Evolutionary conservation across 305 asterid species (phyloP).

Genomic region (Plantago lanceolata): DNA sequence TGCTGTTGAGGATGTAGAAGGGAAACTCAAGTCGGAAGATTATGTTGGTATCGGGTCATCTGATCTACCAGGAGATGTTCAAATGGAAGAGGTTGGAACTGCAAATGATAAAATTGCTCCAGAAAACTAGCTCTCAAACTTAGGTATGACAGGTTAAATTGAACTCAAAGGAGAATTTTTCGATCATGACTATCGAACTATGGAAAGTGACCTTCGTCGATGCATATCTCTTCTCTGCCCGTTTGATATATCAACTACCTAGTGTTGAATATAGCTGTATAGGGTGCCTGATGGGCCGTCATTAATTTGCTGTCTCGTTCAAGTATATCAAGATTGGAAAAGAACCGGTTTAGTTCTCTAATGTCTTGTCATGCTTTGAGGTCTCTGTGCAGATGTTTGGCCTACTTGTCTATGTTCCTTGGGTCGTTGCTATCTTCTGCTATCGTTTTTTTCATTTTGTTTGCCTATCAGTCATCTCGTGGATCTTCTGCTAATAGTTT

Average conservation of each 20-base stretch:
- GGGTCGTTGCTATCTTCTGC: background rate
- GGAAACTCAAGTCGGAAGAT: slow-evolving; percentile 5
- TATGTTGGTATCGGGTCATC: slow-evolving; percentile 6
- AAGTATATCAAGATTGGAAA: slow-evolving; percentile 7
- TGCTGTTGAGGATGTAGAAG: background rate
- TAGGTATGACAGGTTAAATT: slow-evolving; percentile 17
- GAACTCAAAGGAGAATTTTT: slow-evolving; percentile 10
- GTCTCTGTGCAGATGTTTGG: slow-evolving; percentile 14
- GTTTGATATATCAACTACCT: slow-evolving; percentile 11
- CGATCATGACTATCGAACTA: background rate
- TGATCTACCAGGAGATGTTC: slow-evolving; percentile 19
- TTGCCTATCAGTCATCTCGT: background rate
- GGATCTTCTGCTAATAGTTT: background rate
- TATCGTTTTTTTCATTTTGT: background rate
- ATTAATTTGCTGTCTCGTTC: slow-evolving; percentile 10
- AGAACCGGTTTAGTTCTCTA: slow-evolving; percentile 4
- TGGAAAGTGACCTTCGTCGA: slow-evolving; percentile 2
- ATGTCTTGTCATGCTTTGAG: slow-evolving; percentile 4
- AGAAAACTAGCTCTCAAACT: slow-evolving; percentile 18
- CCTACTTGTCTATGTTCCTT: background rate
- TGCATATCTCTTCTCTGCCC: slow-evolving; percentile 3
- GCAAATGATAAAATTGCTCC: slow-evolving; percentile 7
- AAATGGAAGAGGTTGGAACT: slow-evolving; percentile 25
- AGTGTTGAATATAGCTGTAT: slow-evolving; percentile 11
- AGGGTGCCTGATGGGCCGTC: slow-evolving; percentile 18